Evolutionary conservation across 140 eudicot species (phyloP), one percentile per base, ranked within the genome.

Genomic region (Ambrosia hybrid): DNA sequence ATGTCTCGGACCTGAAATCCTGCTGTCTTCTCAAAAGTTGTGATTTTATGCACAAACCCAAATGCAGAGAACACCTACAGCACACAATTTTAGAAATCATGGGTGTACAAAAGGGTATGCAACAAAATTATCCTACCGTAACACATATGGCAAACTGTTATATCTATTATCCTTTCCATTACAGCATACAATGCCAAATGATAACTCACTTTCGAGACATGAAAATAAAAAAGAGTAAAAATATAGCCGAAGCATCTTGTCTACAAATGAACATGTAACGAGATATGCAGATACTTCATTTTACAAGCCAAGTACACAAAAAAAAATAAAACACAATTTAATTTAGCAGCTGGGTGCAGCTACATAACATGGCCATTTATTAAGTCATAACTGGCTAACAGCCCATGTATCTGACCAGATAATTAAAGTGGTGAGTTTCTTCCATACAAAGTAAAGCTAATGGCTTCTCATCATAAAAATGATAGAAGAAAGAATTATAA

Each of bases 1-100:
- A 21, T 21, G 30, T 21, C 30, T 21, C 30, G 30, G 8, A 86
- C 98, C 97, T 93, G 98, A 67, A 93, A 93, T 41, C 97, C 98
- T 66, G 98, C 98, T 65, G 96, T 92, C 86, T 92, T 92, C 84
- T 92, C 98, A 76, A 92, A 92, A 39, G 98, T 92, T 51, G 96
- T 92, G 46, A 92, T 92, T 82, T 92, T 92, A 73, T 92, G 98
- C 78, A 93, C 98, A 84, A 84, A 87, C 30, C 98, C 97, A 82
- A 89, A 93, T 17, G 97, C 97, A 33, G 96, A 93, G 70, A 89
- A 93, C 45, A 90, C 97, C 97, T 93, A 83, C 72, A 75, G 61
- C 15, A 49, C 76, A 11, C 36, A 56, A 6, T 49, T 9, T 48
- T 48, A 48, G 53, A 41, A 21, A 21, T 21, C 30, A 21, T 21